A percentile compares a stretch with the other conserved stretches of the same genome.
phyloP scores from a whole-genome alignment of 768 basidiomycete species.

The Trametes cingulata region DNA sequence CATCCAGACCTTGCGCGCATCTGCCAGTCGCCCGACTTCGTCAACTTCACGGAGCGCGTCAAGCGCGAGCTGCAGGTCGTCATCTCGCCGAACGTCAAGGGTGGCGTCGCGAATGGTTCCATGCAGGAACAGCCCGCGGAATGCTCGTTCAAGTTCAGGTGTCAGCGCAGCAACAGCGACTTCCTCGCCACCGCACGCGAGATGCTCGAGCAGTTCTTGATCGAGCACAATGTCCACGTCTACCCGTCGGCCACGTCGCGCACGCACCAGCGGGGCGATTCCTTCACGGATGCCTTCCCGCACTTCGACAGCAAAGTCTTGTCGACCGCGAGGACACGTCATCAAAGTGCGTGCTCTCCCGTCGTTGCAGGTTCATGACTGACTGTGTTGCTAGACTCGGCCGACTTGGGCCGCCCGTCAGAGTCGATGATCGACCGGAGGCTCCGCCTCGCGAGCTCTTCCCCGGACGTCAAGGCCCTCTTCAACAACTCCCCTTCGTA shows the following conservation, averaged over 20 bases:
- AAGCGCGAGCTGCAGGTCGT: slow-evolving; percentile 94
- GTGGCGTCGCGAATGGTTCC: slow-evolving; percentile 48
- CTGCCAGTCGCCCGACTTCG: slow-evolving; percentile 79
- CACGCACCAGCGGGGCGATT: slow-evolving; percentile 84
- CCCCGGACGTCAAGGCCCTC: slow-evolving; percentile 92
- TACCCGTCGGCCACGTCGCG: slow-evolving; percentile 80
- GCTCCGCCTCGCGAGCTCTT: slow-evolving; percentile 82
- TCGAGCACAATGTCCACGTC: slow-evolving; percentile 79
- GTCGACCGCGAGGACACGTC: slow-evolving; percentile 71
- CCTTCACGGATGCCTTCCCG: slow-evolving; percentile 93
- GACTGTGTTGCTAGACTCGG: slow-evolving; percentile 56
- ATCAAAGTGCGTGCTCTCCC: slow-evolving; percentile 44
- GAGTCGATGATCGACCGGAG: slow-evolving; percentile 71
- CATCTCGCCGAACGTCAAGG: slow-evolving; percentile 78
- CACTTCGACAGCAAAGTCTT: slow-evolving; percentile 96
- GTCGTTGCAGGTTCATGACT: slow-evolving; percentile 10
- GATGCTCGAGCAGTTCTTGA: slow-evolving; percentile 88
- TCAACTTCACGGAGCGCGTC: slow-evolving; percentile 82
- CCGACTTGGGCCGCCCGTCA: slow-evolving; percentile 69
- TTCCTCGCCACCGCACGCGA: slow-evolving; percentile 88
- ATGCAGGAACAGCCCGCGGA: slow-evolving; percentile 64
- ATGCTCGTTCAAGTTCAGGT: slow-evolving; percentile 92
- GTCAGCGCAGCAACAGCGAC: slow-evolving; percentile 94
- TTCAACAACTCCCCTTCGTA: slow-evolving; percentile 84
- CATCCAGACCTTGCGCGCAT: slow-evolving; percentile 77